Evolutionary conservation across 805 yeast species (phyloP), one percentile per base, ranked within the genome.

Genomic region (Yamadazyma sp.): DNA sequence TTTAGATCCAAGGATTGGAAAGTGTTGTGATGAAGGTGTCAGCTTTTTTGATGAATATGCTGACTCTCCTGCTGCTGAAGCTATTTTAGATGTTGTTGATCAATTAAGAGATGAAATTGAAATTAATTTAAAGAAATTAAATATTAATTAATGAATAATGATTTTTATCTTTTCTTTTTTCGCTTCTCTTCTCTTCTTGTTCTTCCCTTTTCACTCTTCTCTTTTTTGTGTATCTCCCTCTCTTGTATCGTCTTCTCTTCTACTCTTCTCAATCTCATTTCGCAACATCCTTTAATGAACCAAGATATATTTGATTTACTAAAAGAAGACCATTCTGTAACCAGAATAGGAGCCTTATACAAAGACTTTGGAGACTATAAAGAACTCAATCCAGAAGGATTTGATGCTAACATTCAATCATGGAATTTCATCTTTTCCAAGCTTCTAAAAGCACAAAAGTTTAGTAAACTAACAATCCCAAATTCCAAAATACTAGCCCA

Each of bases 1-100:
- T 0, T 69, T 93, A 27, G 99, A 93, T 61, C 98, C 98, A 10
- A 70, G 98, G 42, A 87, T 93, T 13, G 98, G 98, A 0, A 74
- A 71, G 49, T 73, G 88, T 28, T 88, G 97, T 59, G 99, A 93
- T 54, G 49, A 65, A 15, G 99, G 99, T 13, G 82, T 76, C 46
- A 78, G 85, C 41, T 93, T 91, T 58, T 65, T 87, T 39, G 96
- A 88, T 46, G 62, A 69, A 35, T 81, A 80, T 50, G 91, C 96
- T 0, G 96, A 89, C 40, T 86, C 96, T 3, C 98, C 98, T 0
- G 96, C 98, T 0, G 76, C 96, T 2, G 71, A 73, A 2, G 95
- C 97, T 0, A 81, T 93, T 36, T 58, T 87, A 41, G 82, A 81
- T 32, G 95, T 93, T 23, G 95, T 91, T 10, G 89, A 83, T 50